Evolutionary conservation across 257 asterid genomes (phyloP).

Genomic region (Craterostigma plantagineum): DNA sequence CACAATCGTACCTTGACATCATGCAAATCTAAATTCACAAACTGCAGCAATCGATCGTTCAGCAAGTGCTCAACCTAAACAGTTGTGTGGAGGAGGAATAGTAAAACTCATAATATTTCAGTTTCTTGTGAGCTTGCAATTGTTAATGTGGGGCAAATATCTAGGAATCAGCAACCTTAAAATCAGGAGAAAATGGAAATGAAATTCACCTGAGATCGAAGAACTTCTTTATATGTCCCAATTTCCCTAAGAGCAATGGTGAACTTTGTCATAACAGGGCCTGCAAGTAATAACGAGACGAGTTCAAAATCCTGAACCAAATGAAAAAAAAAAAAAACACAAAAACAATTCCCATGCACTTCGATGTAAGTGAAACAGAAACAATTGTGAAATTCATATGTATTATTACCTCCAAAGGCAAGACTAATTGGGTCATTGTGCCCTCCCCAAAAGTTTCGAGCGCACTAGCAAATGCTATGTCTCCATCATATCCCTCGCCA

Average conservation of each 20-base stretch:
- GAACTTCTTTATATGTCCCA: constrained; percentile 98
- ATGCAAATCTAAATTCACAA: constrained; percentile 81
- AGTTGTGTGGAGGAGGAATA: not conserved
- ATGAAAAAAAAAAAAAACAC: no score
- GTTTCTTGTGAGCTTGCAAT: no score
- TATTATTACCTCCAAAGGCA: constrained; percentile 77
- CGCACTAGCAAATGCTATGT: constrained; percentile 91
- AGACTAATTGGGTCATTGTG: constrained; percentile 98
- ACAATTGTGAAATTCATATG: not conserved
- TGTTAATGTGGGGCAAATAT: not conserved
- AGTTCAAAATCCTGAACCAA: no score
- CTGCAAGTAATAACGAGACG: constrained; percentile 40
- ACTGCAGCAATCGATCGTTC: constrained; percentile 81
- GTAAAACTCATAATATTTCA: no score
- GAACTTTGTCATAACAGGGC: constrained; percentile 96
- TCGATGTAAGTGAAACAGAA: no score
- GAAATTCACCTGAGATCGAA: constrained; percentile 89
- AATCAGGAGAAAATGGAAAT: no score
- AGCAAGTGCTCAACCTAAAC: constrained; percentile 87
- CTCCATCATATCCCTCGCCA: constrained; percentile 98
- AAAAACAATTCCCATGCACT: no score
- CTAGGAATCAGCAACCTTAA: not conserved
- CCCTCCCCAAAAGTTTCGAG: constrained; percentile 97
- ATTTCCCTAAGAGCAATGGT: constrained; percentile 97
- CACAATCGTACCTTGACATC: constrained; percentile 77